Percentiles rank a stretch among this genome's conserved stretches.
Evolutionary conservation across 2,329 filamentous ascomycete species (phyloP).

Genomic region (Byssothecium circinans): DNA sequence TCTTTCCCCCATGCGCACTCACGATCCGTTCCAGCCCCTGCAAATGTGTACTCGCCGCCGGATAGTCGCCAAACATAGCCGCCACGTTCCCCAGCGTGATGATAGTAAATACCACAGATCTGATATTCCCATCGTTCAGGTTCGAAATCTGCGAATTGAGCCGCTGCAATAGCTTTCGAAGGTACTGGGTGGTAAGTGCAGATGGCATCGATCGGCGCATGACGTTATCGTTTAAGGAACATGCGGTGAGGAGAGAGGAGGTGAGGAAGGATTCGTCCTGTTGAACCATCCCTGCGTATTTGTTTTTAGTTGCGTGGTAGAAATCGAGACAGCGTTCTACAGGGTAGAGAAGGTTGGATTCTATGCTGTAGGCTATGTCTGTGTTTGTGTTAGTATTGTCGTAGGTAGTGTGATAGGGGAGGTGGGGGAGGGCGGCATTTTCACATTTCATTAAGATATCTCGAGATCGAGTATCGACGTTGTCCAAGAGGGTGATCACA

Average conservation of each 20-base stretch:
- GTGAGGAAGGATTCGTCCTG: slow-evolving; percentile 1
- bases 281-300: neutral
- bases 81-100: slow-evolving; percentile 4
- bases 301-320: neutral
- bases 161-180: neutral
- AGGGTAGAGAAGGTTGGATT: slow-evolving; percentile 1
- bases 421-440: too few relatives aligned
- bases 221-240: slow-evolving; percentile 7
- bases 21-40: slow-evolving; percentile 6
- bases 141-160: slow-evolving; percentile 2
- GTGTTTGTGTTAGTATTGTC: neutral
- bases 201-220: neutral
- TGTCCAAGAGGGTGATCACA: neutral
- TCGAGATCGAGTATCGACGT: neutral
- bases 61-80: slow-evolving; percentile 5
- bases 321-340: slow-evolving; percentile 3
- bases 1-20: slow-evolving; percentile 1
- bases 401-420: too few relatives aligned
- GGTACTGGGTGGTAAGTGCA: slow-evolving; percentile 1
- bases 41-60: slow-evolving; percentile 5
- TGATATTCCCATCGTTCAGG: neutral
- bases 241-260: neutral
- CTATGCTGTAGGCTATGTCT: slow-evolving; percentile 3
- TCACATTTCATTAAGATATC: slow-evolving; percentile 10
- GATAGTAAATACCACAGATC: slow-evolving; percentile 3